A percentile compares a stretch with the other conserved stretches of the same genome.
Conservation (phyloP, 2,329 filamentous ascomycete species). For the Fusarium compactum region DNA sequence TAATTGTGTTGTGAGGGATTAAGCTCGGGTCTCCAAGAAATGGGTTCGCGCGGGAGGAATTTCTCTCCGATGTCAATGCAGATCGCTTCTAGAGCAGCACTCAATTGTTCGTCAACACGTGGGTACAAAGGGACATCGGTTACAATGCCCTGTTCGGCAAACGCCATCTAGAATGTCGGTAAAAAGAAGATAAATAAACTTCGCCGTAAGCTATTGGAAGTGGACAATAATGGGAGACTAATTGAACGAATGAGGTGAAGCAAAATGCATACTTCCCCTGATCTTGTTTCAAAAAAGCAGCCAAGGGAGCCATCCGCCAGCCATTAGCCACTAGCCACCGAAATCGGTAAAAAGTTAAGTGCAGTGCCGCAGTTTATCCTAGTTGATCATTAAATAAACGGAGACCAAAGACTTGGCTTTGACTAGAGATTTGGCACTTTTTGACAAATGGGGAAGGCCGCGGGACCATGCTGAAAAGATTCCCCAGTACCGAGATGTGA, state of each 20-base stretch:
- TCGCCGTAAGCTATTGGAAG: neutral
- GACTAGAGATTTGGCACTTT: too few relatives aligned
- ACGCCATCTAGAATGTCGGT: neutral
- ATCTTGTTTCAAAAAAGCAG: neutral
- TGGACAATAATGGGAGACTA: too few relatives aligned
- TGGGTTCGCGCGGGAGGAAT: neutral
- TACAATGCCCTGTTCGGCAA: neutral
- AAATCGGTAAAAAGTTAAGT: neutral
- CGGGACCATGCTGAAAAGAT: neutral
- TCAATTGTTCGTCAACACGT: neutral
- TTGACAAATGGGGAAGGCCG: neutral
- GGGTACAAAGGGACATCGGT: neutral
- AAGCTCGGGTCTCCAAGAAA: neutral
- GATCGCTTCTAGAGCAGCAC: neutral
- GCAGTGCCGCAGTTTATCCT: neutral
- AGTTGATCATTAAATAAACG: neutral
- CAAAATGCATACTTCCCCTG: neutral
- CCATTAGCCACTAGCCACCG: neutral
- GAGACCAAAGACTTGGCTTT: neutral
- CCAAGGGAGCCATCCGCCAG: neutral
- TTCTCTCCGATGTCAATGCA: neutral
- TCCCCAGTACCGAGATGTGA: conserved; percentile 1
- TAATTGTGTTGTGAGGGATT: neutral
- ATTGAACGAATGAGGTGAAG: neutral
- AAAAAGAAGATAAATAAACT: neutral